A percentile compares a stretch with the other conserved stretches of the same genome.
Evolutionary conservation across 2,329 filamentous ascomycete species (phyloP).

Genomic region (Onygenales sp.): DNA sequence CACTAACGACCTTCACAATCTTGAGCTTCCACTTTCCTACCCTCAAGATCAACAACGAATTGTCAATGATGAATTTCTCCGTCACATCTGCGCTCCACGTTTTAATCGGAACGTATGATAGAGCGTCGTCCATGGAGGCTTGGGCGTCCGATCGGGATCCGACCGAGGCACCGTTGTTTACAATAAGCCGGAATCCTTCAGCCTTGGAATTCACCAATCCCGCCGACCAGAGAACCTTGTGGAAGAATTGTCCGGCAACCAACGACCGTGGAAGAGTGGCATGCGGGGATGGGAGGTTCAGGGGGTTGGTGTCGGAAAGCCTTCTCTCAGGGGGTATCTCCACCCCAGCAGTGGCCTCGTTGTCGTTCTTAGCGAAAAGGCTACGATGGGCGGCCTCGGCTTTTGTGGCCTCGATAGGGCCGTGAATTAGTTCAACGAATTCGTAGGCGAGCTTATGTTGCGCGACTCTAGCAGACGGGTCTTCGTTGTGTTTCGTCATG

Average conservation of each 20-base stretch:
- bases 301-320: not conserved
- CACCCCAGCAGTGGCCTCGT: not conserved
- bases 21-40: constrained; percentile 53
- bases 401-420: constrained; percentile 51
- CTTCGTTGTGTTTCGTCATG: constrained; percentile 57
- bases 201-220: constrained; percentile 42
- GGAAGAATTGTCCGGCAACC: constrained; percentile 38
- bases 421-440: constrained; percentile 71
- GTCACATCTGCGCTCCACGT: constrained; percentile 34
- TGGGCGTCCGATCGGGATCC: constrained; percentile 31
- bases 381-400: constrained; percentile 50
- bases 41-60: constrained; percentile 44
- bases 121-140: constrained; percentile 31
- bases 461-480: constrained; percentile 64
- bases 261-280: constrained; percentile 34
- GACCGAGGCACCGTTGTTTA: constrained; percentile 42
- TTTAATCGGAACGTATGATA: constrained; percentile 43
- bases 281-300: constrained; percentile 6
- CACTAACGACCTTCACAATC: constrained; percentile 45
- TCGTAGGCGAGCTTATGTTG: constrained; percentile 79
- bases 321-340: not conserved
- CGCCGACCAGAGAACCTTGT: constrained; percentile 41
- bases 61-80: constrained; percentile 41
- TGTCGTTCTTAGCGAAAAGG: constrained; percentile 24
- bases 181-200: constrained; percentile 43